A percentile compares a stretch with the other conserved stretches of the same genome.
These are phyloP conservation scores for Coemansia brasiliensis DNA, from an alignment of 192 early-diverging fungal genomes.

Conservation along the genomic window DNA sequence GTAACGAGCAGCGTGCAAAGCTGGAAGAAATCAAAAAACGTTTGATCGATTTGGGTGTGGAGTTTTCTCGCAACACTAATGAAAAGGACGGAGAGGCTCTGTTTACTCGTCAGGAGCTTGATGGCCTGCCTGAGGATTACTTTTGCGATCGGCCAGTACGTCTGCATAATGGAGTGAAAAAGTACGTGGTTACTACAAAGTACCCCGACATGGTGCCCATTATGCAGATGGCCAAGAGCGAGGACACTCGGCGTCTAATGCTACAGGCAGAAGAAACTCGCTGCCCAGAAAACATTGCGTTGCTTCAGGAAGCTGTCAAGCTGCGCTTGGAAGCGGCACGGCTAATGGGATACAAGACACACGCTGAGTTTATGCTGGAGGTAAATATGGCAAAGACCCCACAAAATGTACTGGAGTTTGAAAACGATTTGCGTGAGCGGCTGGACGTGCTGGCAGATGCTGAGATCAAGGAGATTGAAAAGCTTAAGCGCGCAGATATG, in stretches of 20 bases:
- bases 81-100: conserved; percentile 56
- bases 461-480: conserved; percentile 65
- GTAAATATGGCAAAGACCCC: conserved; percentile 80
- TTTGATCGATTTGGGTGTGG: conserved; percentile 63
- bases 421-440: conserved; percentile 58
- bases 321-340: conserved; percentile 55
- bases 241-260: conserved; percentile 55
- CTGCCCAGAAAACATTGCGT: conserved; percentile 61
- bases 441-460: conserved; percentile 58
- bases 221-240: conserved; percentile 52
- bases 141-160: conserved; percentile 57
- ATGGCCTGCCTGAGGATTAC: conserved; percentile 68
- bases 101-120: conserved; percentile 60
- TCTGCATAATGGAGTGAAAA: conserved; percentile 55
- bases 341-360: conserved; percentile 68
- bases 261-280: conserved; percentile 51
- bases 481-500: conserved; percentile 61
- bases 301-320: conserved; percentile 60
- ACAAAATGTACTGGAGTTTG: conserved; percentile 61
- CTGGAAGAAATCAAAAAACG: conserved; percentile 62
- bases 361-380: conserved; percentile 70
- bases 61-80: conserved; percentile 68
- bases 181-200: conserved; percentile 71
- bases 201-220: conserved; percentile 58
- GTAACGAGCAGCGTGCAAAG: conserved; percentile 58